Conservation (phyloP, 306 rosid species). For the Astragalus glycyphyllos region DNA sequence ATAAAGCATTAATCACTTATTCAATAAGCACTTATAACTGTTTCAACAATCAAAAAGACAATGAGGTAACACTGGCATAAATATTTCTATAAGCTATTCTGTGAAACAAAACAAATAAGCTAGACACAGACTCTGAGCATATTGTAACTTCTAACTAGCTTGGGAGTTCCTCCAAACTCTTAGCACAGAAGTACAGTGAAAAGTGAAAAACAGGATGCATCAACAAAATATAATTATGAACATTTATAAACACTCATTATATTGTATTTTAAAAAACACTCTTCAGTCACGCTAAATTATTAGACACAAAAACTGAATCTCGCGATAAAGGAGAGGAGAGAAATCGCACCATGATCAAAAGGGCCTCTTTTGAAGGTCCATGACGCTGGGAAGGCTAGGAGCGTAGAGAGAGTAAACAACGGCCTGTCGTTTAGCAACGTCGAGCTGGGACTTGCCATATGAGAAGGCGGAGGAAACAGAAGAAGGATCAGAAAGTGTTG, state of each 20-base stretch:
- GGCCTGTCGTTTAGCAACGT: constrained; percentile 66
- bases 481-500: constrained; percentile 53
- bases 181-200: too few species aligned
- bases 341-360: constrained; percentile 14
- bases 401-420: constrained; percentile 68
- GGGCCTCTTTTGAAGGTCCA: constrained; percentile 51
- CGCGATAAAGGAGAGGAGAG: not conserved
- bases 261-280: too few species aligned
- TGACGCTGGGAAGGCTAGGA: constrained; percentile 66
- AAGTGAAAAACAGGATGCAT: not conserved
- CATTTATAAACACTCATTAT: too few species aligned
- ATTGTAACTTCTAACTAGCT: too few species aligned
- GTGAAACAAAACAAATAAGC: too few species aligned
- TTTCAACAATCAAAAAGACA: too few species aligned
- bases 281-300: not conserved
- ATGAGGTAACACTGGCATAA: too few species aligned
- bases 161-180: too few species aligned
- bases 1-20: too few species aligned
- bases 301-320: not conserved
- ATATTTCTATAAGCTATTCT: too few species aligned
- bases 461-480: constrained; percentile 51
- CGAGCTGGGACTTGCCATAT: constrained; percentile 63
- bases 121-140: too few species aligned
- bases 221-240: not conserved
- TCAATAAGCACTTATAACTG: too few species aligned